A percentile compares a stretch with the other conserved stretches of the same genome.
Conservation (phyloP, 768 basidiomycete species). For the Arthromyces matolae region DNA sequence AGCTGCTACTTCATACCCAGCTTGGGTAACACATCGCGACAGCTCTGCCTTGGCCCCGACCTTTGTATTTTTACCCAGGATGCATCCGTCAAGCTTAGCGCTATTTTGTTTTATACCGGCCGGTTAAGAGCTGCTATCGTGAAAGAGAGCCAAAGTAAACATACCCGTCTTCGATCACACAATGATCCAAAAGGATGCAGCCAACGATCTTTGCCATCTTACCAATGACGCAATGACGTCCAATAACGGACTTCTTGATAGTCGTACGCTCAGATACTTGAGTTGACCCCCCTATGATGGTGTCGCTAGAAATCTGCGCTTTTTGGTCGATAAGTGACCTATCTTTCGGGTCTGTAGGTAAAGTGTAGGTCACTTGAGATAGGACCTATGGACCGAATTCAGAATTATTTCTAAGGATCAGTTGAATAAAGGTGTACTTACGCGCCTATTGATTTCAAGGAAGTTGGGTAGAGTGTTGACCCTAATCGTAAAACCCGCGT, state of each 20-base stretch:
- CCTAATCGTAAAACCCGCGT: slow-evolving; percentile 57
- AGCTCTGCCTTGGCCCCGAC: slow-evolving; percentile 70
- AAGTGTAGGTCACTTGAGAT: slow-evolving; percentile 43
- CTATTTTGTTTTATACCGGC: slow-evolving; percentile 39
- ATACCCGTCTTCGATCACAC: slow-evolving; percentile 83
- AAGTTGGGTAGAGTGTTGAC: slow-evolving; percentile 76
- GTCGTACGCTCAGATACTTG: slow-evolving; percentile 74
- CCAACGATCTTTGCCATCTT: slow-evolving; percentile 80
- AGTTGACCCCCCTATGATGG: slow-evolving; percentile 78
- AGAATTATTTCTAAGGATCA: not conserved
- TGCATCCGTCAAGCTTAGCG: slow-evolving; percentile 72
- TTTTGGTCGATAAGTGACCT: slow-evolving; percentile 72
- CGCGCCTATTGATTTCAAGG: slow-evolving; percentile 77
- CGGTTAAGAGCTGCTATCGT: too few species aligned
- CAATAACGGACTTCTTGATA: slow-evolving; percentile 78
- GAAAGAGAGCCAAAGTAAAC: slow-evolving; percentile 18
- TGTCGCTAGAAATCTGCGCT: slow-evolving; percentile 81
- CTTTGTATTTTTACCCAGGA: slow-evolving; percentile 71
- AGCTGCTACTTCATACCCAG: slow-evolving; percentile 67
- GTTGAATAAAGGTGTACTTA: slow-evolving; percentile 32
- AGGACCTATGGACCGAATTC: slow-evolving; percentile 43
- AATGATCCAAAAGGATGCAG: slow-evolving; percentile 86
- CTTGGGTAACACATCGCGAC: slow-evolving; percentile 66
- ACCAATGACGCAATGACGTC: slow-evolving; percentile 81
- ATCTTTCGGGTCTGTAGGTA: slow-evolving; percentile 59